Evolutionary conservation across 805 yeast genomes (phyloP), one percentile per base, ranked within the genome.

Genomic region (Candida ulmi): DNA sequence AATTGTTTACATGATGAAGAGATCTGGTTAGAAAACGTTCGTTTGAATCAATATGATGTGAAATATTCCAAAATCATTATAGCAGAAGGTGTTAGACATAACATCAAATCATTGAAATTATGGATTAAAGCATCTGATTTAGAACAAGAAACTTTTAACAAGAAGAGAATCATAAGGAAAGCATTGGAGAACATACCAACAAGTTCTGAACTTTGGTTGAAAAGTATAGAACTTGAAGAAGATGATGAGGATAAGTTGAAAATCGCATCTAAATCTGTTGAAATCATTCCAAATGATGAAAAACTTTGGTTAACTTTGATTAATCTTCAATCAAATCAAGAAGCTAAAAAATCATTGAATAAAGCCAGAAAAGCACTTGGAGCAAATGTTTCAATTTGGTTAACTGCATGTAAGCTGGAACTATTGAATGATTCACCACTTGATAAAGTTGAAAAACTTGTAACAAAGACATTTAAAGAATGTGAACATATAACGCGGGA

Each of bases 21-120:
- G 11, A 66, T 88, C 0, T 91, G 99, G 99, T 58, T 90, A 8
- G 95, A 86, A 46, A 81, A 74, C 52, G 65, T 91, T 6, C 68
- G 86, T 35, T 61, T 90, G 11, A 78, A 87, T 52, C 60, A 60
- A 4, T 42, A 58, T 9, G 72, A 75, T 35, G 19, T 58, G 2
- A 62, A 60, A 31, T 55, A 70, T 13, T 72, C 85, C 37, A 80
- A 76, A 52, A 61, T 68, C 1, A 68, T 88, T 11, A 79, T 80
- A 2, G 73, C 83, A 0, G 78, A 81, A 35, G 95, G 85, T 0
- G 70, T 90, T 2, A 63, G 66, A 39, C 69, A 62, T 48, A 75
- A 80, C 43, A 71, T 78, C 0, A 62, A 60, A 26, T 78, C 88
- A 3, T 68, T 76, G 25, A 64, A 65, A 29, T 63, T 91, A 11